A percentile compares a stretch with the other conserved stretches of the same genome.
These are phyloP conservation scores for Puccinia novopanici DNA, from an alignment of 1,284 basidiomycete species.

Conservation along the genomic window DNA sequence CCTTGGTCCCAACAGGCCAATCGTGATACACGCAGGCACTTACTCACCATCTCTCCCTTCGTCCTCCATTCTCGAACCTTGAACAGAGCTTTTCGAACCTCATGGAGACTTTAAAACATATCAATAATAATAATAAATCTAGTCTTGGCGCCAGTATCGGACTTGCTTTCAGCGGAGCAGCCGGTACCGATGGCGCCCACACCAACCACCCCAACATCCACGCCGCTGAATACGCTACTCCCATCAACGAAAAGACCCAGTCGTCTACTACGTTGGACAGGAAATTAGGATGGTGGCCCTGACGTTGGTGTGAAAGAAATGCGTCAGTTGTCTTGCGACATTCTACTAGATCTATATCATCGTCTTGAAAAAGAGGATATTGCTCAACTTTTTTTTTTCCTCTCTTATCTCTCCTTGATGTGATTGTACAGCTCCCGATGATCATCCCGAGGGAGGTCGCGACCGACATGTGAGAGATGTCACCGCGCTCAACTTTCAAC, in stretches of 20 bases:
- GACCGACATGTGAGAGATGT: slow-evolving; percentile 52
- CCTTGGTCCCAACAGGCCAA: too few relatives aligned
- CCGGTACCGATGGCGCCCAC: slow-evolving; percentile 50
- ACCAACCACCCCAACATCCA: background rate
- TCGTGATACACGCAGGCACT: too few relatives aligned
- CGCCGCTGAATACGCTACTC: slow-evolving; percentile 26
- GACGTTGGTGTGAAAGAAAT: slow-evolving; percentile 48
- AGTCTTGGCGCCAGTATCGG: slow-evolving; percentile 51
- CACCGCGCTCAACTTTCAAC: slow-evolving; percentile 46
- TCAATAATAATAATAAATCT: slow-evolving; percentile 43
- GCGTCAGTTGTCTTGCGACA: slow-evolving; percentile 39
- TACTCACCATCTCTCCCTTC: too few relatives aligned
- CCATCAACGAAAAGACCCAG: slow-evolving; percentile 31
- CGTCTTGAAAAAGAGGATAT: too few relatives aligned
- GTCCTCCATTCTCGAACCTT: too few relatives aligned
- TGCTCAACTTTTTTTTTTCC: background rate
- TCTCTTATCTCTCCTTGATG: background rate
- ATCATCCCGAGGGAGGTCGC: slow-evolving; percentile 43
- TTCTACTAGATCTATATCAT: too few relatives aligned
- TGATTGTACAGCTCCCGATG: slow-evolving; percentile 43
- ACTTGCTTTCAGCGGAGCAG: slow-evolving; percentile 49
- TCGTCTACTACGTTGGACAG: slow-evolving; percentile 51
- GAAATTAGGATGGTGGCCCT: slow-evolving; percentile 42
- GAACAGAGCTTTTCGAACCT: background rate
- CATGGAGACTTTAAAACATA: slow-evolving; percentile 47